phyloP scores from a whole-genome alignment of 805 yeast genomes.

The Saccharomycopsis sp. region DNA sequence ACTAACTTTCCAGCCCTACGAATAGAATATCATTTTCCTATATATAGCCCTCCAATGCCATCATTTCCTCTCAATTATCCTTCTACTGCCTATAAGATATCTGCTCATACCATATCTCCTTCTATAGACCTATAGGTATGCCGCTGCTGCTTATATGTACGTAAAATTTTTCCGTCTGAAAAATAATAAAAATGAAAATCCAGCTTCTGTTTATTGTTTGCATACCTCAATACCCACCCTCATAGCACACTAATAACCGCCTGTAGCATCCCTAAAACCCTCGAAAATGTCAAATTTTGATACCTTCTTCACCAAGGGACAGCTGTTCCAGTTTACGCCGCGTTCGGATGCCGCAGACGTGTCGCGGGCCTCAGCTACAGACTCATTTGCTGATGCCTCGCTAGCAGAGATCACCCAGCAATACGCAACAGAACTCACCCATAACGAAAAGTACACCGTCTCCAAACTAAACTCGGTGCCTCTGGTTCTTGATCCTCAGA shows the following conservation, averaged over 20 bases:
- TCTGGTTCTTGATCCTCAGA: constrained; percentile 17
- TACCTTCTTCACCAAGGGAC: background rate
- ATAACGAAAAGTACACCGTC: constrained; percentile 52
- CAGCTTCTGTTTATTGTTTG: too few species aligned
- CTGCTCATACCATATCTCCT: too few species aligned
- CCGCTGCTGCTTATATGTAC: too few species aligned
- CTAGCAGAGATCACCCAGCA: constrained; percentile 17
- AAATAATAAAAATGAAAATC: too few species aligned
- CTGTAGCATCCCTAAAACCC: background rate
- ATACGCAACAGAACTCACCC: constrained; percentile 43
- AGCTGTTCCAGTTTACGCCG: background rate
- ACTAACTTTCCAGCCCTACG: too few species aligned
- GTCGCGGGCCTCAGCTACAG: background rate
- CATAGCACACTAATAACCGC: background rate
- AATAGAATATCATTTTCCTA: too few species aligned
- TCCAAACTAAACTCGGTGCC: constrained; percentile 54
- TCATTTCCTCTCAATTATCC: too few species aligned
- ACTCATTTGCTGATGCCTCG: constrained; percentile 40
- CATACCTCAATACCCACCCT: background rate
- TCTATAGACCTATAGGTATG: too few species aligned
- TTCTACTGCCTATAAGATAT: too few species aligned
- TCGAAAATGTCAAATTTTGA: background rate
- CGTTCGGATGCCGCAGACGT: background rate
- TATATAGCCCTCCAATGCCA: too few species aligned
- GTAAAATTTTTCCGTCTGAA: too few species aligned